Evolutionary conservation across 345 rosid species (phyloP).

Genomic region (Populus davidiana): DNA sequence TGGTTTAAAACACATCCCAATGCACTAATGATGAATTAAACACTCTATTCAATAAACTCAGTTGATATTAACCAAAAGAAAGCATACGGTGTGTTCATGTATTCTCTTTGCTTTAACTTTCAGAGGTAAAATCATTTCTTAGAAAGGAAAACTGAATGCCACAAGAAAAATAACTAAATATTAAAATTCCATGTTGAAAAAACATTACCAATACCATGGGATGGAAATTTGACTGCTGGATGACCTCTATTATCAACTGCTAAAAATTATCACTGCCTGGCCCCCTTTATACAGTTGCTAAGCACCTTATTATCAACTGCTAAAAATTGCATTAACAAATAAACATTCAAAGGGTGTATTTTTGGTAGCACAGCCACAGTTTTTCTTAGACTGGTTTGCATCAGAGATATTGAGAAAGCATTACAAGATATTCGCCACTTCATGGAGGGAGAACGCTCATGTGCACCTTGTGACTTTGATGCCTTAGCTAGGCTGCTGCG

Average conservation of each 20-base stretch:
- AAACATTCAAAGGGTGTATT: not conserved
- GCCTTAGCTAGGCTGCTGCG: slow-evolving; percentile 59
- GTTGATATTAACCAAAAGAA: not conserved
- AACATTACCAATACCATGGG: not conserved
- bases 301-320: too few relatives aligned
- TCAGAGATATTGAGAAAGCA: not conserved
- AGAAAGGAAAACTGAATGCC: not conserved
- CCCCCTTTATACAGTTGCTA: slow-evolving; percentile 14
- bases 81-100: not conserved
- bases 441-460: slow-evolving; percentile 10
- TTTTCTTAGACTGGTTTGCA: not conserved
- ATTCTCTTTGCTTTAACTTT: not conserved
- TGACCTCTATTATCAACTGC: not conserved
- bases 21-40: not conserved
- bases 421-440: not conserved
- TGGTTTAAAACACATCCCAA: not conserved
- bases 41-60: not conserved
- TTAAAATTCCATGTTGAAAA: not conserved
- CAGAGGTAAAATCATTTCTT: not conserved
- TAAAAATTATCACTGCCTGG: slow-evolving; percentile 38
- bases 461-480: slow-evolving; percentile 69
- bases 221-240: not conserved
- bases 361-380: not conserved
- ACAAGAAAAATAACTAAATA: not conserved
- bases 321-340: not conserved